Base-by-base conservation (phyloP, 2,329 filamentous ascomycete genomes). In the Penicillium digitatum region DNA sequence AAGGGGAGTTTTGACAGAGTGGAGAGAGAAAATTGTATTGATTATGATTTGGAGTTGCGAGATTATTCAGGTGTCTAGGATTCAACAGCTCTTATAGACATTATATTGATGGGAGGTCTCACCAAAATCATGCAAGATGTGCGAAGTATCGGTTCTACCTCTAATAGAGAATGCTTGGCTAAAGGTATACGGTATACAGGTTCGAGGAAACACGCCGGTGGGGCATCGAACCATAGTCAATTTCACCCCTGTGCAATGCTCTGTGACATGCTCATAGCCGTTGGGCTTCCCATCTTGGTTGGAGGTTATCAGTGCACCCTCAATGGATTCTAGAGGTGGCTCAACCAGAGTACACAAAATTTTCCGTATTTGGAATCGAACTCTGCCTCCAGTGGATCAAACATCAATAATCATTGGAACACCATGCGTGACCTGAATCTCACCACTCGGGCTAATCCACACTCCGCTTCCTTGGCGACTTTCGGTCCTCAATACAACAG, bases 401-500 rank as follows among this genome's bases (percentile, higher is more conserved):
- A 53, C 48, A 39, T 8, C 32, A 42, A 22, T 40, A 44, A 39
- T 43, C 35, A 44, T 50, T 52, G 46, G 52, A 39, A 46, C 45
- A 39, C 46, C 39, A 58, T 56, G 57, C 60, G 31, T 54, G 48
- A 64, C 57, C 20, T 46, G 40, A 46, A 31, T 52, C 40, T 59
- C 52, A 54, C 59, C 57, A 57, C 51, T 57, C 56, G 56, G 56
- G 57, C 51, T 38, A 51, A 49, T 55, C 43, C 55, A 62, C 55
- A 59, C 61, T 63, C 62, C 54, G 60, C 47, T 52, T 57, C 20
- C 62, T 63, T 62, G 58, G 61, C 60, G 31, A 47, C 26, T 52
- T 57, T 54, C 48, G 18, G 43, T 31, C 24, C 37, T 56, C 57
- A 53, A 40, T 37, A 53, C 47, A 49, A 44, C 49, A 55, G 43